Base-by-base conservation (phyloP, 805 yeast genomes). In the Blastobotrys attinorum region DNA sequence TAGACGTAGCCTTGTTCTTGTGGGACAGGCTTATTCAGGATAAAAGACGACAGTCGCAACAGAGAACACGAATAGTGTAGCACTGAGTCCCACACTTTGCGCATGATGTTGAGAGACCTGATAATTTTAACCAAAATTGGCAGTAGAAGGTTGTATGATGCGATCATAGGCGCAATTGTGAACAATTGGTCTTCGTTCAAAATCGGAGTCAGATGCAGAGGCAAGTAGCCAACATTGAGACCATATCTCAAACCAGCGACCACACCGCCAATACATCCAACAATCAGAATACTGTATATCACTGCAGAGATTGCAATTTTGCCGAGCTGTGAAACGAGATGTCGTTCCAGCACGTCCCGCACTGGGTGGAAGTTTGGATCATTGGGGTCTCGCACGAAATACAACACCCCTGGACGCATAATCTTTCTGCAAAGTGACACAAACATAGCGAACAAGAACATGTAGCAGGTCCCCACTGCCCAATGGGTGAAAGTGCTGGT, bases 301-400 rank as follows among this genome's bases (percentile, higher is more conserved):
- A 76, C 68, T 16, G 80, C 90, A 22, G 95, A 83, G 22, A 86
- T 62, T 2, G 71, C 70, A 23, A 89, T 79, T 49, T 95, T 71
- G 22, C 82, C 77, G 18, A 89, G 49, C 59, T 92, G 97, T 37
- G 81, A 66, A 6, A 63, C 50, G 55, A 90, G 73, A 0, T 96
- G 84, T 51, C 83, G 78, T 46, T 83, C 81, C 42, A 92, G 63
- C 1, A 95, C 92, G 58, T 89, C 96, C 51, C 87, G 90, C 34
- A 90, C 73, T 10, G 92, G 75, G 51, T 90, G 77, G 37, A 87
- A 80, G 53, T 85, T 83, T 32, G 95, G 96, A 59, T 92, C 97
- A 54, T 88, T 96, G 3, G 96, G 96, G 18, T 95, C 87, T 54
- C 96, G 75, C 47, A 92, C 83, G 65, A 92, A 92, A 61, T 79